Evolutionary conservation across 352 stramenopile genomes (phyloP).

Genomic region (Phytophthora melonis): DNA sequence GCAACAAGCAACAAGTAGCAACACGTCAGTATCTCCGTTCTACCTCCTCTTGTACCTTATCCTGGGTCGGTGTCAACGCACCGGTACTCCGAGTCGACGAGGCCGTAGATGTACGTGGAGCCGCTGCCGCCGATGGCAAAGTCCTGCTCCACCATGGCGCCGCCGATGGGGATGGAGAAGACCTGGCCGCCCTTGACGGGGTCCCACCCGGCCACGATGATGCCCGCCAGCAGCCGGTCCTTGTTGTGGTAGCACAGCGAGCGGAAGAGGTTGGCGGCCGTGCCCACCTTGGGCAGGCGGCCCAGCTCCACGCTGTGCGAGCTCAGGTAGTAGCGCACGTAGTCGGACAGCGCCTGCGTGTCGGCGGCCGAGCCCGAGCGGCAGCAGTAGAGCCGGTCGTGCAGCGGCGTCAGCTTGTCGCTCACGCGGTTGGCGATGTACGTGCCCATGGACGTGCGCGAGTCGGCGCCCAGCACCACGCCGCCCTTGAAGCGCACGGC

Average conservation of each 20-base stretch:
- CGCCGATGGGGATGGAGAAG: conserved; percentile 96
- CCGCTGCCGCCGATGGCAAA: conserved; percentile 98
- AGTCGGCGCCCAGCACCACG: conserved; percentile 97
- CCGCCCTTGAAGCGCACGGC: conserved; percentile 96
- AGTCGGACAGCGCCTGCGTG: conserved; percentile 94
- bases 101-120: conserved; percentile 98
- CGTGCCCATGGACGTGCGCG: conserved; percentile 92
- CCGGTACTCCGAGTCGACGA: conserved; percentile 95
- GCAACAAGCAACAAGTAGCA: not conserved
- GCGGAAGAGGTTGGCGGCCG: conserved; percentile 97
- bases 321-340: conserved; percentile 83
- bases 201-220: conserved; percentile 99
- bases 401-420: conserved; percentile 98
- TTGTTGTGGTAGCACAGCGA: conserved; percentile 99
- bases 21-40: too few relatives aligned
- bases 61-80: too few relatives aligned
- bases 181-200: conserved; percentile 95
- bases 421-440: conserved; percentile 98
- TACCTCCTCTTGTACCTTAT: too few relatives aligned
- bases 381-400: conserved; percentile 98
- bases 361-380: conserved; percentile 97
- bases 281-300: conserved; percentile 95
- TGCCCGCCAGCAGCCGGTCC: conserved; percentile 94
- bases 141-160: conserved; percentile 96
- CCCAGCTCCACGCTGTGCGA: conserved; percentile 89